Evolutionary conservation across 2,329 filamentous ascomycete genomes (phyloP).

Genomic region (Apiospora malaysiana): DNA sequence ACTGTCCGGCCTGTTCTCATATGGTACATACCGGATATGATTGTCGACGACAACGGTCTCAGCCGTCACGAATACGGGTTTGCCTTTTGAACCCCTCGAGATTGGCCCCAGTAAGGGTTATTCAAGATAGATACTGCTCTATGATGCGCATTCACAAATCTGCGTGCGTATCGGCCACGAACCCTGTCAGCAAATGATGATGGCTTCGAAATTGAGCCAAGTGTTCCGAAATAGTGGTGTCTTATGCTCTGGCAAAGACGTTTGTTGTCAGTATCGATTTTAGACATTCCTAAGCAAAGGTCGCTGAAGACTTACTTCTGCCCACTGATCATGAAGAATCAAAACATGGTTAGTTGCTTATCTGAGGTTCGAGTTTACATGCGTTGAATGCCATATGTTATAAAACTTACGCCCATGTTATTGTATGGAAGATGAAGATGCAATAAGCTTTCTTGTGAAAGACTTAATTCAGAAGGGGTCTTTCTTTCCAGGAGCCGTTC

Average conservation of each 20-base stretch:
- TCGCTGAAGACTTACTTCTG: slow-evolving; percentile 31
- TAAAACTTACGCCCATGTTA: slow-evolving; percentile 38
- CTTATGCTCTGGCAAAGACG: no score
- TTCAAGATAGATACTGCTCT: slow-evolving; percentile 24
- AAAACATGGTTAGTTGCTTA: slow-evolving; percentile 23
- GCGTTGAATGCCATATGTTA: no score
- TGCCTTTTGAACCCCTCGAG: slow-evolving; percentile 33
- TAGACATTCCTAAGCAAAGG: neutral
- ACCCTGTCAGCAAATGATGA: no score
- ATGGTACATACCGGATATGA: slow-evolving; percentile 36
- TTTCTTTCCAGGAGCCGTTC: neutral
- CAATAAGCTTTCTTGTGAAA: neutral
- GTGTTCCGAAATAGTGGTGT: no score
- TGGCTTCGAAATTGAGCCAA: no score
- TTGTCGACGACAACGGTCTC: slow-evolving; percentile 40
- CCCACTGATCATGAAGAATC: slow-evolving; percentile 31
- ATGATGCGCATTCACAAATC: slow-evolving; percentile 39
- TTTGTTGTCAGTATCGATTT: slow-evolving; percentile 31
- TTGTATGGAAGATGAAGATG: slow-evolving; percentile 42
- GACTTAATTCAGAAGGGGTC: neutral
- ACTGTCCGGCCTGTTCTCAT: neutral
- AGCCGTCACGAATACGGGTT: slow-evolving; percentile 44
- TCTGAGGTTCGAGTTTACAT: slow-evolving; percentile 21
- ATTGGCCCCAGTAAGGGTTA: slow-evolving; percentile 43
- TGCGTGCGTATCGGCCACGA: no score